Conservation (phyloP, 768 basidiomycete genomes). For the Exsudoporus frostii region DNA sequence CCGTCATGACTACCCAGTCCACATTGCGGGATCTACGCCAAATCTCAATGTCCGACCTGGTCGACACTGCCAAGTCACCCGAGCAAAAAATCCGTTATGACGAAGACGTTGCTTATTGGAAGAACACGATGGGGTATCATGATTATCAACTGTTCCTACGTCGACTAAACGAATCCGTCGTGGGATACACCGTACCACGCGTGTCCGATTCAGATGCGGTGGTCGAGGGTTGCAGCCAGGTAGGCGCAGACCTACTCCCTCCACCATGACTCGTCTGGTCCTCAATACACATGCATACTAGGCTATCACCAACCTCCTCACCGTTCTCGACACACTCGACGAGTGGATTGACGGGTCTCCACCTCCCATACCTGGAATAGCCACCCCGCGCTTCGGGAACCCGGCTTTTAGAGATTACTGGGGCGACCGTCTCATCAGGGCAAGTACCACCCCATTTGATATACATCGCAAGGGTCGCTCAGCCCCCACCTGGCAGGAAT, state of each 20-base stretch:
- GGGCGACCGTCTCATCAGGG: slow-evolving; percentile 76
- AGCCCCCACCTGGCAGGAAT: slow-evolving; percentile 39
- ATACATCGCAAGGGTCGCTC: background rate
- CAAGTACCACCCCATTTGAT: slow-evolving; percentile 27
- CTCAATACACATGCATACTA: slow-evolving; percentile 22
- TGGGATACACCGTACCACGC: slow-evolving; percentile 56
- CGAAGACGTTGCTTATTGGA: slow-evolving; percentile 72
- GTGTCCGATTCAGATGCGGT: background rate
- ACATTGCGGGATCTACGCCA: slow-evolving; percentile 31
- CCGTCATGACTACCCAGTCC: slow-evolving; percentile 13
- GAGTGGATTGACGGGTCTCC: slow-evolving; percentile 82
- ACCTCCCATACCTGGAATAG: slow-evolving; percentile 46
- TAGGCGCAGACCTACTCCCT: slow-evolving; percentile 5
- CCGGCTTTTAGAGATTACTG: slow-evolving; percentile 79
- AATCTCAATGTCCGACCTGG: slow-evolving; percentile 25
- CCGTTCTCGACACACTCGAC: slow-evolving; percentile 63
- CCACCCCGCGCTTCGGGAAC: slow-evolving; percentile 85
- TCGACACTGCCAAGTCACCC: slow-evolving; percentile 30
- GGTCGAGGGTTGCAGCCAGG: slow-evolving; percentile 14
- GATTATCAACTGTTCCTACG: slow-evolving; percentile 76
- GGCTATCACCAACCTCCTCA: slow-evolving; percentile 48
- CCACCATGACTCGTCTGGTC: background rate
- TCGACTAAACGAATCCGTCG: slow-evolving; percentile 73
- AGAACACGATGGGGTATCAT: slow-evolving; percentile 60
- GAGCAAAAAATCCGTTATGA: slow-evolving; percentile 66